phyloP scores from a whole-genome alignment of 1,284 basidiomycete species.

The Ustilago nuda region DNA sequence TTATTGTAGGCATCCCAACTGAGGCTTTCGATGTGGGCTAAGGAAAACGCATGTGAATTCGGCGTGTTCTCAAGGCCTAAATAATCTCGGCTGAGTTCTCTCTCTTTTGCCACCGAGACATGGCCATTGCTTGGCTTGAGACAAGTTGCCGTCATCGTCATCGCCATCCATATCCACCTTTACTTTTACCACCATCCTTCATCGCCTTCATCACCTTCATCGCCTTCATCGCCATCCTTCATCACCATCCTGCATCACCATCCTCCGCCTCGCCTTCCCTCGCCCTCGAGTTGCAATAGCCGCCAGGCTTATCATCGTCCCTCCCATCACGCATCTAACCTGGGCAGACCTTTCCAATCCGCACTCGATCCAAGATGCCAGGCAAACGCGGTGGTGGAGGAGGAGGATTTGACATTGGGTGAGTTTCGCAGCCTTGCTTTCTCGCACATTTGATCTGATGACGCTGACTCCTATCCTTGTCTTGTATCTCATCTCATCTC shows the following conservation, averaged over 20 bases:
- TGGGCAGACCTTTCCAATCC: neutral
- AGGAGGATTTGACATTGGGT: slow-evolving; percentile 55
- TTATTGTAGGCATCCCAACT: neutral
- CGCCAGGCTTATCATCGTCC: no score
- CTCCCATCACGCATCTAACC: neutral
- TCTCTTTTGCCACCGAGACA: neutral
- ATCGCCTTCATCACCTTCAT: no score
- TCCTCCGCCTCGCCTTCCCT: neutral
- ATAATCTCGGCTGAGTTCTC: neutral
- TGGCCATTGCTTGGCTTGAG: neutral
- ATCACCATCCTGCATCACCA: neutral
- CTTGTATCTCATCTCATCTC: neutral
- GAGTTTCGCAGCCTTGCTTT: slow-evolving; percentile 10
- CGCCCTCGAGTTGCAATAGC: neutral
- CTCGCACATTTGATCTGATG: neutral
- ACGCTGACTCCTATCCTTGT: neutral
- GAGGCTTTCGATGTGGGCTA: neutral
- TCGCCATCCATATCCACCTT: neutral
- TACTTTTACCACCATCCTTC: neutral
- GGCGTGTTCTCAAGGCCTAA: neutral
- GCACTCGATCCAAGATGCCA: slow-evolving; percentile 35
- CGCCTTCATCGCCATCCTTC: no score
- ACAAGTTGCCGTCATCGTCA: no score
- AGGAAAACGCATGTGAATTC: neutral
- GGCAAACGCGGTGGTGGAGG: slow-evolving; percentile 52